Evolutionary conservation across 306 rosid species (phyloP), one percentile per base, ranked within the genome.

Genomic region (Fagus sylvatica): DNA sequence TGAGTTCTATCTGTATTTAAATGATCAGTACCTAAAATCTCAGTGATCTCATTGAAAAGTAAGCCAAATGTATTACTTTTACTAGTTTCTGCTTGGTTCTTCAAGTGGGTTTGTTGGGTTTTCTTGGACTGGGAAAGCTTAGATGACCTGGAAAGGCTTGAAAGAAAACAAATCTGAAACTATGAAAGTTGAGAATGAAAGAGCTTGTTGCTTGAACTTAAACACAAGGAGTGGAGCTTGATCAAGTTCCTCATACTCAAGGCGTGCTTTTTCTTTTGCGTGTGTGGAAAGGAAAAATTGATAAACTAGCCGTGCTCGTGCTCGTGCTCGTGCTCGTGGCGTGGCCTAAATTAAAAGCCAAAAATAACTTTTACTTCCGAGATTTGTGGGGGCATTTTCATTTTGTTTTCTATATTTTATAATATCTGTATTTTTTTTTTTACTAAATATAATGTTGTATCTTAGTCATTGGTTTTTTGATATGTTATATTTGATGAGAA

Each of bases 41-140:
- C 84, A 6, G 92, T 83, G 4, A 94, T 92, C 78, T 94, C 95
- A 5, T 73, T 40, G 69, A 92, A 89, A 72, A 88, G 79, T 65
- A 75, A 69, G 37, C 84, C 73, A 49, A 85, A 75, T 37, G 64
- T 64, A 56, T 74, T 61, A n/a, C 34, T 17, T 36, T 57, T 64
- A 51, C 74, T 54, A n/a, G 40, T 17, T 39, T 75, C 82, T 53
- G 75, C 32, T 72, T 65, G 74, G 49, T 62, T 67, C 66, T 69
- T 72, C 69, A 33, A 71, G 39, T 16, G 71, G 37, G 72, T 17
- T 62, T 77, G 41, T 64, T 10, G 73, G 59, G 73, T 49, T 77
- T 73, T 57, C 72, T 37, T 40, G 39, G 75, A 48, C 37, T 13
- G n/a, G n/a, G n/a, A n/a, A n/a, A n/a, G 51, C 11, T 46, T 46